Conservation (phyloP, 345 rosid species). For the Eucalyptus polyanthemos region DNA sequence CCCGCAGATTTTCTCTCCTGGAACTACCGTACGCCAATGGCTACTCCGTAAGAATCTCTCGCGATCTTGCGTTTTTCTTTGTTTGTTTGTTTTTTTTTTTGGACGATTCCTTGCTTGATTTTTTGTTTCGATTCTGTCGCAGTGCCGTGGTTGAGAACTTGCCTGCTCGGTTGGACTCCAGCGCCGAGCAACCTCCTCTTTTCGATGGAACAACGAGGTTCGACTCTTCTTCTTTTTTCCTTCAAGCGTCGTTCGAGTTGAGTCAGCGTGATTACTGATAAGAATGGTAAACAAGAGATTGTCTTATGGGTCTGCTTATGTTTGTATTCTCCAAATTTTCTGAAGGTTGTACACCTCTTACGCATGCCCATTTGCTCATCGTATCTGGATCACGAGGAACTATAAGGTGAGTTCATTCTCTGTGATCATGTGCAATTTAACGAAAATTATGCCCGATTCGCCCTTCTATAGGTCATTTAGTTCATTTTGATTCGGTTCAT, state of each 20-base stretch:
- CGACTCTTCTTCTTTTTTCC: neutral
- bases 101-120: neutral
- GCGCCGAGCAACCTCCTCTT: slow-evolving; percentile 51
- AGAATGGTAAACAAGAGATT: neutral
- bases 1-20: neutral
- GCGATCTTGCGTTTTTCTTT: neutral
- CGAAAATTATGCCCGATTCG: neutral
- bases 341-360: slow-evolving; percentile 55
- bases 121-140: neutral
- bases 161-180: slow-evolving; percentile 35
- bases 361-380: slow-evolving; percentile 72
- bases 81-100: neutral
- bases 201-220: slow-evolving; percentile 76
- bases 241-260: neutral
- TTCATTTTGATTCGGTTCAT: neutral
- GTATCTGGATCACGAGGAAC: slow-evolving; percentile 90
- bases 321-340: neutral
- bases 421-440: neutral
- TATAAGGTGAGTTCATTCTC: slow-evolving; percentile 32
- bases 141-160: slow-evolving; percentile 28
- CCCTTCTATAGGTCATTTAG: neutral
- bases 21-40: slow-evolving; percentile 2
- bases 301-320: neutral
- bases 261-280: neutral
- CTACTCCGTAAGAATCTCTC: slow-evolving; percentile 9